These are phyloP conservation scores for Pseudopediastrum boryanum DNA, from an alignment of 139 green algal genomes.

Conservation along the genomic window DNA sequence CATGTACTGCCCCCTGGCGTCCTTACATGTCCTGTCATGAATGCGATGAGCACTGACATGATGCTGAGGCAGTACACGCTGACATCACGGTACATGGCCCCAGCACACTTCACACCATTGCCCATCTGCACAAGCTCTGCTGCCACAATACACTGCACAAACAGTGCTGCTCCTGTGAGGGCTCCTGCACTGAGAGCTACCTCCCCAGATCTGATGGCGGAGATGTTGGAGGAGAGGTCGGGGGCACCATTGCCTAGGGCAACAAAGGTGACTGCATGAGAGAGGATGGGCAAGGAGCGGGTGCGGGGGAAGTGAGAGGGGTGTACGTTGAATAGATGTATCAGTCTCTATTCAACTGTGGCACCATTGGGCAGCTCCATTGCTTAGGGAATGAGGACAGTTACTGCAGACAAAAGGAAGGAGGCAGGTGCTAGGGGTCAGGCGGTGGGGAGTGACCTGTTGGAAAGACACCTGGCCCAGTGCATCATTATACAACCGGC, in stretches of 20 bases:
- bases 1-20: too few species aligned
- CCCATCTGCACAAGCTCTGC: conserved; percentile 27
- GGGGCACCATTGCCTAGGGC: conserved; percentile 90
- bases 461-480: too few species aligned
- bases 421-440: too few species aligned
- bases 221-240: conserved; percentile 84
- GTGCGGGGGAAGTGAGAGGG: too few species aligned
- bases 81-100: conserved; percentile 84
- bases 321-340: too few species aligned
- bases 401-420: too few species aligned
- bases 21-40: conserved; percentile 43
- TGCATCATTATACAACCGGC: too few species aligned
- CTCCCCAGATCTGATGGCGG: conserved; percentile 77
- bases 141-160: conserved; percentile 63
- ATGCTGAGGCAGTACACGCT: conserved; percentile 58
- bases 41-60: conserved; percentile 46
- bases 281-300: background rate
- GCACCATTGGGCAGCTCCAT: too few species aligned
- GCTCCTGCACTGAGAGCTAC: conserved; percentile 56
- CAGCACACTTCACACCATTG: conserved; percentile 61
- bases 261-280: conserved; percentile 82
- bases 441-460: too few species aligned
- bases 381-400: too few species aligned
- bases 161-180: conserved; percentile 77
- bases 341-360: too few species aligned